Evolutionary conservation across 805 yeast genomes (phyloP).

Genomic region (Kuraishia cidri): DNA sequence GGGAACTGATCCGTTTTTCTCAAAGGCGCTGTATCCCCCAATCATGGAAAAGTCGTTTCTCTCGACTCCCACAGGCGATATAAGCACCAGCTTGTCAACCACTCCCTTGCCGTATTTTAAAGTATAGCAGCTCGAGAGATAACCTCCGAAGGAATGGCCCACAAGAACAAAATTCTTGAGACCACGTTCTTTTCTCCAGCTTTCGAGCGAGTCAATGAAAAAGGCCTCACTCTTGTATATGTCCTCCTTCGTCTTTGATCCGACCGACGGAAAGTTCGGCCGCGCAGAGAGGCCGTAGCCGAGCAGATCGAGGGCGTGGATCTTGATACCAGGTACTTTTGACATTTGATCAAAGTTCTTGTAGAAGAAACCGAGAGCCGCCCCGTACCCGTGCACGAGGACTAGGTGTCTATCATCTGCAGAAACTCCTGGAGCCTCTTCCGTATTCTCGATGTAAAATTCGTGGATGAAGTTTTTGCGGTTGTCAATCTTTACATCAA

Average conservation of each 20-base stretch:
- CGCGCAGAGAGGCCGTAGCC: slow-evolving; percentile 68
- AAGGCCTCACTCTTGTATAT: slow-evolving; percentile 43
- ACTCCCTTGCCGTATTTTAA: slow-evolving; percentile 38
- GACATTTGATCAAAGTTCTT: slow-evolving; percentile 53
- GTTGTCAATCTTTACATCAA: slow-evolving; percentile 47
- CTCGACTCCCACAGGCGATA: slow-evolving; percentile 78
- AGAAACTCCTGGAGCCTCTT: slow-evolving; percentile 5
- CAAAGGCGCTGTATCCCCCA: slow-evolving; percentile 5
- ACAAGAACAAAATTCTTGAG: slow-evolving; percentile 49
- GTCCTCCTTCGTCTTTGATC: slow-evolving; percentile 19
- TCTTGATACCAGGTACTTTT: slow-evolving; percentile 39
- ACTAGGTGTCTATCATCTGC: slow-evolving; percentile 39
- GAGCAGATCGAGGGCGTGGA: slow-evolving; percentile 64
- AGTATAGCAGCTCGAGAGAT: slow-evolving; percentile 59
- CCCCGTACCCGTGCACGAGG: slow-evolving; percentile 87
- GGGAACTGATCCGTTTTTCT: background rate
- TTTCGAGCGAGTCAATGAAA: slow-evolving; percentile 50
- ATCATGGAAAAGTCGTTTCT: slow-evolving; percentile 41
- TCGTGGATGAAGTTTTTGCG: slow-evolving; percentile 56
- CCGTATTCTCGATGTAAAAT: slow-evolving; percentile 43
- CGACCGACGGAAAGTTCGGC: slow-evolving; percentile 26
- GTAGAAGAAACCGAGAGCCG: slow-evolving; percentile 76
- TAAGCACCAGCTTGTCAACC: slow-evolving; percentile 46
- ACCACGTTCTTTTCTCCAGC: slow-evolving; percentile 46
- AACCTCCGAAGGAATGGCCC: slow-evolving; percentile 79